These are phyloP conservation scores for Spathaspora sp. DNA, from an alignment of 1,139 yeast genomes.

Conservation along the genomic window DNA sequence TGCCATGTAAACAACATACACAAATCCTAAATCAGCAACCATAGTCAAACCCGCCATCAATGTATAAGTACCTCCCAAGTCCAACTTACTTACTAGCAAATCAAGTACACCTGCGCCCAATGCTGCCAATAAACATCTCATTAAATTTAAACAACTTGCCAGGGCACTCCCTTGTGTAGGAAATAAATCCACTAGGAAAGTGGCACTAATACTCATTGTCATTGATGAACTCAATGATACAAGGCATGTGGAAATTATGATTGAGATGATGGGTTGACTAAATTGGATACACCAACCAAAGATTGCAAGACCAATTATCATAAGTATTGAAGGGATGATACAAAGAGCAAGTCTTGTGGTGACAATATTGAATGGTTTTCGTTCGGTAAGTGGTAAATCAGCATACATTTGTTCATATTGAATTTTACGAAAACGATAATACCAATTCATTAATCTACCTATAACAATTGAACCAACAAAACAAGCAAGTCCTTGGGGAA, in stretches of 20 bases:
- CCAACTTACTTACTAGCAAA: constrained; percentile 26
- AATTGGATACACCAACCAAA: constrained; percentile 43
- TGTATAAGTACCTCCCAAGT: constrained; percentile 39
- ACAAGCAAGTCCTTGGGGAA: constrained; percentile 40
- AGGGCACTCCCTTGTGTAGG: constrained; percentile 36
- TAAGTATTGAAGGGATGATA: constrained; percentile 23
- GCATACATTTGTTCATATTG: constrained; percentile 19
- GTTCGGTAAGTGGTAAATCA: constrained; percentile 13
- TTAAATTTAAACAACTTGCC: constrained; percentile 37
- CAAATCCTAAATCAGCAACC: constrained; percentile 19
- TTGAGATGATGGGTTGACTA: constrained; percentile 24
- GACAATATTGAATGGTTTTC: constrained; percentile 28
- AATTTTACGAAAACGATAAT: constrained; percentile 22
- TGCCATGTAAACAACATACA: constrained; percentile 15
- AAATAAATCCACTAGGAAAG: constrained; percentile 37
- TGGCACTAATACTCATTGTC: constrained; percentile 30
- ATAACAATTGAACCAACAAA: constrained; percentile 29
- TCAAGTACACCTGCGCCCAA: constrained; percentile 33
- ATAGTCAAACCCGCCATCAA: constrained; percentile 31
- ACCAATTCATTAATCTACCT: constrained; percentile 30
- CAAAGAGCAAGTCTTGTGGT: constrained; percentile 29
- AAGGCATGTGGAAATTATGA: constrained; percentile 31
- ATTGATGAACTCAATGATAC: constrained; percentile 29
- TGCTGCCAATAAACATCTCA: constrained; percentile 39
- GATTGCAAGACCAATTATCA: constrained; percentile 30